phyloP scores from a whole-genome alignment of 164 flowering plant genomes.

The Nymphaea colorata region DNA sequence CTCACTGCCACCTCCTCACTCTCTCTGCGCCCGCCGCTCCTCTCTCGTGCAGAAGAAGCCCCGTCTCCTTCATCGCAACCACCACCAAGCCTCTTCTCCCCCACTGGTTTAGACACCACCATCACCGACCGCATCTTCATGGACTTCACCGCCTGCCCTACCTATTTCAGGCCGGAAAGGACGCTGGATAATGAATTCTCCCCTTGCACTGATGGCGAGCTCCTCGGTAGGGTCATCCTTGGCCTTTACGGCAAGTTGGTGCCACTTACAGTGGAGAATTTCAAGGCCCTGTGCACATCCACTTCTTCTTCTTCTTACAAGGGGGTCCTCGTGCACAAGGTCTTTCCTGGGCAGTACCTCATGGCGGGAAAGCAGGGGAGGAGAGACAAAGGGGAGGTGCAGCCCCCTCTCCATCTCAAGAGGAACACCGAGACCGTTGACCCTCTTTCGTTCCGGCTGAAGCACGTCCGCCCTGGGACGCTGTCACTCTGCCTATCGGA shows the following conservation, averaged over 20 bases:
- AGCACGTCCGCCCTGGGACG: conserved; percentile 58
- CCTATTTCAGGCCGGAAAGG: conserved; percentile 47
- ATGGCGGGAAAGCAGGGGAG: conserved; percentile 78
- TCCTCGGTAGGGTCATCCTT: conserved; percentile 72
- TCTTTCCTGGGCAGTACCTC: conserved; percentile 78
- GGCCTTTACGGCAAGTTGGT: conserved; percentile 84
- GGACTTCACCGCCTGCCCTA: conserved; percentile 80
- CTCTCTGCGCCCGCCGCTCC: conserved; percentile 13
- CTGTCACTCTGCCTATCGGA: conserved; percentile 72
- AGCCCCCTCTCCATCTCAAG: conserved; percentile 30
- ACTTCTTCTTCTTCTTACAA: conserved; percentile 49
- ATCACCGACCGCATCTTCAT: conserved; percentile 83
- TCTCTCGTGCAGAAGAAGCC: conserved; percentile 1
- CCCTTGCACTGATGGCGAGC: conserved; percentile 51
- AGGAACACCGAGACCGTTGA: conserved; percentile 61
- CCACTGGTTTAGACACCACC: conserved; percentile 59
- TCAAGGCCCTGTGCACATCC: conserved; percentile 65
- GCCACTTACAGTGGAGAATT: conserved; percentile 76
- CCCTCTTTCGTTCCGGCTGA: conserved; percentile 46
- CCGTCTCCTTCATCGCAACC: conserved; percentile 21
- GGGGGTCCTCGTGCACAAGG: conserved; percentile 66
- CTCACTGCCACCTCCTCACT: conserved; percentile 18
- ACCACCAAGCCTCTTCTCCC: conserved; percentile 10
- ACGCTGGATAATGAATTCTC: conserved; percentile 20
- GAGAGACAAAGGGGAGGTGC: conserved; percentile 57